A percentile compares a stretch with the other conserved stretches of the same genome.
These are phyloP conservation scores for Blastocystis sp. DNA, from an alignment of 352 stramenopile genomes.

Conservation along the genomic window DNA sequence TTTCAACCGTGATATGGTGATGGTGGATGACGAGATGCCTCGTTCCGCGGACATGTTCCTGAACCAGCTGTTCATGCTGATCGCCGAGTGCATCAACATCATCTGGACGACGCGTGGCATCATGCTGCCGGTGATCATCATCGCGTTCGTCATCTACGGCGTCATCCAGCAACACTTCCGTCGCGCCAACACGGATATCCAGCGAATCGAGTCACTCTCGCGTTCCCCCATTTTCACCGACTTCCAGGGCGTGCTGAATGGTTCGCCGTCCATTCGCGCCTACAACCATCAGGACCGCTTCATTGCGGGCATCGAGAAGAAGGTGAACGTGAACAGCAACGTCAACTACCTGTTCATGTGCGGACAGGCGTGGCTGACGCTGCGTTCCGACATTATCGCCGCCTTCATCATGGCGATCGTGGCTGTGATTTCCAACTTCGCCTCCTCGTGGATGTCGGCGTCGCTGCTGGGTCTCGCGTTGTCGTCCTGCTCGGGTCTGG, in stretches of 20 bases:
- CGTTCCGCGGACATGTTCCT: not conserved
- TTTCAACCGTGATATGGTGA: slow-evolving; percentile 80
- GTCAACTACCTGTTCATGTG: slow-evolving; percentile 64
- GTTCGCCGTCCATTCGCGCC: slow-evolving; percentile 61
- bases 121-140: slow-evolving; percentile 27
- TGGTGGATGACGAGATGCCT: slow-evolving; percentile 72
- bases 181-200: slow-evolving; percentile 67
- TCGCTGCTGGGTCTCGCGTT: slow-evolving; percentile 62
- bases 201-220: slow-evolving; percentile 65
- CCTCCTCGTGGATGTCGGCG: slow-evolving; percentile 63
- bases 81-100: slow-evolving; percentile 68
- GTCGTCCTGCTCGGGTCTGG: not conserved
- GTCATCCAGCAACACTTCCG: slow-evolving; percentile 67
- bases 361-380: slow-evolving; percentile 67
- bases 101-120: slow-evolving; percentile 57
- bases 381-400: slow-evolving; percentile 68
- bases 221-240: slow-evolving; percentile 69
- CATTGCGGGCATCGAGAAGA: slow-evolving; percentile 63
- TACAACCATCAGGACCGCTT: slow-evolving; percentile 61
- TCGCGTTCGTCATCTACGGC: slow-evolving; percentile 67
- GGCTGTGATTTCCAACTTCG: slow-evolving; percentile 65
- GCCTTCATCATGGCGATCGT: slow-evolving; percentile 61
- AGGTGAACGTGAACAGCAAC: slow-evolving; percentile 66
- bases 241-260: slow-evolving; percentile 68
- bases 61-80: not conserved